A percentile compares a stretch with the other conserved stretches of the same genome.
These are phyloP conservation scores for Ogataea haglerorum DNA, from an alignment of 805 yeast species.

Conservation along the genomic window DNA sequence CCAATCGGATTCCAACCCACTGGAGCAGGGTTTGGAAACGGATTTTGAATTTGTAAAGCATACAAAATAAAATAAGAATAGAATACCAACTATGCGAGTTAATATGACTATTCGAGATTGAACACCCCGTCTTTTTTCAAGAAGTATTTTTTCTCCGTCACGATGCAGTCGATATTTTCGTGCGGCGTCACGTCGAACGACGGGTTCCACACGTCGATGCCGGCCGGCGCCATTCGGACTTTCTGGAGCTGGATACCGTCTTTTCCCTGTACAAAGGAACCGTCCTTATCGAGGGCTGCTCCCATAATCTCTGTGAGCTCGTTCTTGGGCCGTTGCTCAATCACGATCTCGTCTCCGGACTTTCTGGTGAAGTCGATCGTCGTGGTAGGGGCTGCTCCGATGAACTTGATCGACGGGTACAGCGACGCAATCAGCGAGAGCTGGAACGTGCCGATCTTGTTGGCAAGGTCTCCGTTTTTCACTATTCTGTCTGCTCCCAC, in stretches of 20 bases:
- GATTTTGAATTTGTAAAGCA: conserved; percentile 13
- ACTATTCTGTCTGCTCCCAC: conserved; percentile 97
- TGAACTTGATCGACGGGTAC: conserved; percentile 67
- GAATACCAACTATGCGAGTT: not conserved
- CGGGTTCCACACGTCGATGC: conserved; percentile 90
- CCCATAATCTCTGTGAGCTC: conserved; percentile 82
- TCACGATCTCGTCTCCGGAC: conserved; percentile 71
- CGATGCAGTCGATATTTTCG: conserved; percentile 77
- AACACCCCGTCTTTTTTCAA: conserved; percentile 52
- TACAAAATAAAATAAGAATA: not conserved
- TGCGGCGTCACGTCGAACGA: conserved; percentile 93
- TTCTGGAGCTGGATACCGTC: conserved; percentile 36
- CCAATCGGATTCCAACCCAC: conserved; percentile 62
- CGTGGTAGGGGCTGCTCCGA: conserved; percentile 94
- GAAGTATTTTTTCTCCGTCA: conserved; percentile 71
- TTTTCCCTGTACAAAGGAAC: conserved; percentile 29
- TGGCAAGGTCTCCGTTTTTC: conserved; percentile 91
- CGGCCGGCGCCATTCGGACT: conserved; percentile 81
- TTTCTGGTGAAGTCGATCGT: conserved; percentile 71
- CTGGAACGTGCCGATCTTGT: conserved; percentile 94
- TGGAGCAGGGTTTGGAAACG: conserved; percentile 68
- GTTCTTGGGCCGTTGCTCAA: conserved; percentile 80
- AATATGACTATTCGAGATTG: conserved; percentile 12
- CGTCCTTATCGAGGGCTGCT: conserved; percentile 41
- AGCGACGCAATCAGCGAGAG: conserved; percentile 68